phyloP scores from a whole-genome alignment of 306 rosid genomes.

The Quercus aquifolioides region DNA sequence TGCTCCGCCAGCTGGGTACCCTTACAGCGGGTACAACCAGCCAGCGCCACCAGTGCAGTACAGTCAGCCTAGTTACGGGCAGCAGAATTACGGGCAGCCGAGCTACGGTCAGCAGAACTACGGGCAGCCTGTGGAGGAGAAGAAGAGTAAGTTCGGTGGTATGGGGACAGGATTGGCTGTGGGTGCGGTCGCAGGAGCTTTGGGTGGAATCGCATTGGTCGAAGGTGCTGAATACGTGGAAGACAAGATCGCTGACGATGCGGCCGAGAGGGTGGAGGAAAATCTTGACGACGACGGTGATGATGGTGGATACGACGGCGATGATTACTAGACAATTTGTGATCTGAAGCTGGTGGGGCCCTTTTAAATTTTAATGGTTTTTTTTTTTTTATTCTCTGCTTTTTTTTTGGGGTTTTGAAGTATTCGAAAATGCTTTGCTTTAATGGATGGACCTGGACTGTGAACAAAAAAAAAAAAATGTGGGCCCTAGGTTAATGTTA shows the following conservation, averaged over 20 bases:
- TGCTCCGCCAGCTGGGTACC: conserved; percentile 31
- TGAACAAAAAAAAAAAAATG: not conserved
- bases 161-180: conserved; percentile 96
- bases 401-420: too few species aligned
- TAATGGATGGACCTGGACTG: not conserved
- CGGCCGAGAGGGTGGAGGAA: conserved; percentile 57
- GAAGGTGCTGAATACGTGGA: conserved; percentile 63
- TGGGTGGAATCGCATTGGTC: conserved; percentile 69
- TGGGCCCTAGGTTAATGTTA: too few species aligned
- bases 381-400: not conserved
- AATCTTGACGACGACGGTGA: conserved; percentile 32
- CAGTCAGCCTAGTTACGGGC: conserved; percentile 25
- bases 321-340: conserved; percentile 32
- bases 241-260: conserved; percentile 66
- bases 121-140: conserved; percentile 36
- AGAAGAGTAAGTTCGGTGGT: conserved; percentile 77
- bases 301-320: conserved; percentile 34
- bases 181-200: conserved; percentile 67
- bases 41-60: conserved; percentile 18
- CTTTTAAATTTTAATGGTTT: not conserved
- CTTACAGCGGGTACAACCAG: conserved; percentile 29
- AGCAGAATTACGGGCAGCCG: conserved; percentile 29
- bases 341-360: not conserved
- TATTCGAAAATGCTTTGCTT: too few species aligned
- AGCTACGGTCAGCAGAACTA: conserved; percentile 29